These are phyloP conservation scores for Dichotomocladium elegans DNA, from an alignment of 371 early-diverging fungal species.

Conservation along the genomic window DNA sequence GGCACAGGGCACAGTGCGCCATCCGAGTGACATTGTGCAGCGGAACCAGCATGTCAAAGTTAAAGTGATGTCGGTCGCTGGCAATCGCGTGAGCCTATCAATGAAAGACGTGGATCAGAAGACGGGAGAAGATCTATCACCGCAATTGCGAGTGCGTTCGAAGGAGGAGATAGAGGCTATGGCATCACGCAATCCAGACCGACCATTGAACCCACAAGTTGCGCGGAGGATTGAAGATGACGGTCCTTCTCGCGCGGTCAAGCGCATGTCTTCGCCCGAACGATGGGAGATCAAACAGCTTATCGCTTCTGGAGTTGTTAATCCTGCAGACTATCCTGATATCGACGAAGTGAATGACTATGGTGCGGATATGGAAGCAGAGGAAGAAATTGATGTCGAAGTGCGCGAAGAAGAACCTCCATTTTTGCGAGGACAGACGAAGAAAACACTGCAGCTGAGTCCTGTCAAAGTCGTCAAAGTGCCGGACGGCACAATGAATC, in stretches of 20 bases:
- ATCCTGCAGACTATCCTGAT: constrained; percentile 83
- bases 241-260: constrained; percentile 58
- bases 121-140: constrained; percentile 84
- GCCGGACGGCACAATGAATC: constrained; percentile 94
- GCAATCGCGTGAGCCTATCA: constrained; percentile 76
- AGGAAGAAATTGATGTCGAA: constrained; percentile 96
- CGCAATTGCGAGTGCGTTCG: constrained; percentile 50
- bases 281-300: constrained; percentile 96
- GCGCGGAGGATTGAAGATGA: constrained; percentile 51
- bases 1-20: constrained; percentile 63
- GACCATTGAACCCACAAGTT: constrained; percentile 42
- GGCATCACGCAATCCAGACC: constrained; percentile 61
- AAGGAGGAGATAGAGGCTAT: constrained; percentile 62
- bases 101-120: constrained; percentile 95
- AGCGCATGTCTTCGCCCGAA: constrained; percentile 94
- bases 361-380: constrained; percentile 77
- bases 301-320: constrained; percentile 90
- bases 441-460: constrained; percentile 78
- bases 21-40: constrained; percentile 79
- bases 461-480: constrained; percentile 97
- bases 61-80: constrained; percentile 88
- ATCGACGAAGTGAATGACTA: constrained; percentile 69
- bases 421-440: constrained; percentile 92
- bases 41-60: constrained; percentile 82
- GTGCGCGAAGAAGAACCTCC: constrained; percentile 92